These are phyloP conservation scores for Umbelopsis sp. DNA, from an alignment of 192 early-diverging fungal genomes.

Conservation along the genomic window DNA sequence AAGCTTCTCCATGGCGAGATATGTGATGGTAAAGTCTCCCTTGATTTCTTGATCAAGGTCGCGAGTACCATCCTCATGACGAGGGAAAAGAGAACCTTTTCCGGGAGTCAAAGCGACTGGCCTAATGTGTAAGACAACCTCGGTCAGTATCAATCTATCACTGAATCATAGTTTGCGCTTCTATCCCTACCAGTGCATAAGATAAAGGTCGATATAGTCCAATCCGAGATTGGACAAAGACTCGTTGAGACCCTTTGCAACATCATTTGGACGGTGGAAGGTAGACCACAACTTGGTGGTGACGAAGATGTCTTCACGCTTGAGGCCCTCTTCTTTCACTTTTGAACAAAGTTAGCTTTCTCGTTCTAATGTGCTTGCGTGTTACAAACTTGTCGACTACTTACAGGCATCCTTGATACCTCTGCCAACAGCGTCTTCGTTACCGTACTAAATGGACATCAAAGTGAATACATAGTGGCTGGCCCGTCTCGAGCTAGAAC, in stretches of 20 bases:
- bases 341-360: not conserved
- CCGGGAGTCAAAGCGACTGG: conserved; percentile 38
- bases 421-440: conserved; percentile 80
- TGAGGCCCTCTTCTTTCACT: conserved; percentile 40
- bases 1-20: conserved; percentile 81
- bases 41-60: conserved; percentile 37
- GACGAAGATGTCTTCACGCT: conserved; percentile 76
- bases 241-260: conserved; percentile 60
- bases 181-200: conserved; percentile 44
- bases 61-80: conserved; percentile 37
- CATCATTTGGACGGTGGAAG: conserved; percentile 57
- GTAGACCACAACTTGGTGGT: conserved; percentile 71
- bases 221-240: conserved; percentile 73
- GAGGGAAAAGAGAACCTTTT: conserved; percentile 29
- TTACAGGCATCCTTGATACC: conserved; percentile 58
- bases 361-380: not conserved
- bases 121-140: conserved; percentile 2
- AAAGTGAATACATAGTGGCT: not conserved
- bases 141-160: too few relatives aligned
- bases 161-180: not conserved
- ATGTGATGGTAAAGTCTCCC: conserved; percentile 73
- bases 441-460: conserved; percentile 56
- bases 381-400: not conserved
- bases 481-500: not conserved
- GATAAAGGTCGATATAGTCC: conserved; percentile 83